Percentiles rank a stretch among this genome's conserved stretches.
Conservation (phyloP, 768 basidiomycete species). For the Pulveroboletus sp. region DNA sequence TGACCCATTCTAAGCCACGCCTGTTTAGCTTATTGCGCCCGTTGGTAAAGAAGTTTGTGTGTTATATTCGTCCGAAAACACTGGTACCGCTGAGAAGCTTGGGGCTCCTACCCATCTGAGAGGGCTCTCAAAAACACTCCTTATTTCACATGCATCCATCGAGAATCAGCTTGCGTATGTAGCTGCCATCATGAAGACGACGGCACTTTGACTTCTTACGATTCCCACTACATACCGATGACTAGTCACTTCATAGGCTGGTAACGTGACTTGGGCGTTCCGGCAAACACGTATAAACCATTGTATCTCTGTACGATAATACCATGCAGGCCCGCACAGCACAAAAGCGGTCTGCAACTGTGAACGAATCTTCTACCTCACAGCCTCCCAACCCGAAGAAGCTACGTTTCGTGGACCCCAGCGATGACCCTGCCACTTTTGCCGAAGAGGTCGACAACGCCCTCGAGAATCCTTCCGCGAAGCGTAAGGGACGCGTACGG, state of each 20-base stretch:
- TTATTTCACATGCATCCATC: slow-evolving; percentile 56
- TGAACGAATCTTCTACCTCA: slow-evolving; percentile 33
- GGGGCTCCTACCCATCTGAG: slow-evolving; percentile 45
- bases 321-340: slow-evolving; percentile 38
- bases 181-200: slow-evolving; percentile 40
- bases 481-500: slow-evolving; percentile 71
- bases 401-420: slow-evolving; percentile 73
- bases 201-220: slow-evolving; percentile 5
- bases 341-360: slow-evolving; percentile 42
- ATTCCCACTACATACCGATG: background rate
- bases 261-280: background rate
- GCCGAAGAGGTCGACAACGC: slow-evolving; percentile 73
- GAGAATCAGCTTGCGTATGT: slow-evolving; percentile 59
- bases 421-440: slow-evolving; percentile 71
- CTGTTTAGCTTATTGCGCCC: slow-evolving; percentile 52
- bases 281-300: slow-evolving; percentile 23
- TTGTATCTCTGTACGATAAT: background rate
- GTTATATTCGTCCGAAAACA: slow-evolving; percentile 54
- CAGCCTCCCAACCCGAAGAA: slow-evolving; percentile 47
- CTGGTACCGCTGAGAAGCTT: slow-evolving; percentile 43
- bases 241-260: background rate
- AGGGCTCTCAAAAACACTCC: slow-evolving; percentile 40
- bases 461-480: slow-evolving; percentile 60
- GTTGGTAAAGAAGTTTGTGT: slow-evolving; percentile 50
- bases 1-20: background rate